Base-by-base conservation (phyloP, 2,329 filamentous ascomycete species). In the Hymenoscyphus repandus region DNA sequence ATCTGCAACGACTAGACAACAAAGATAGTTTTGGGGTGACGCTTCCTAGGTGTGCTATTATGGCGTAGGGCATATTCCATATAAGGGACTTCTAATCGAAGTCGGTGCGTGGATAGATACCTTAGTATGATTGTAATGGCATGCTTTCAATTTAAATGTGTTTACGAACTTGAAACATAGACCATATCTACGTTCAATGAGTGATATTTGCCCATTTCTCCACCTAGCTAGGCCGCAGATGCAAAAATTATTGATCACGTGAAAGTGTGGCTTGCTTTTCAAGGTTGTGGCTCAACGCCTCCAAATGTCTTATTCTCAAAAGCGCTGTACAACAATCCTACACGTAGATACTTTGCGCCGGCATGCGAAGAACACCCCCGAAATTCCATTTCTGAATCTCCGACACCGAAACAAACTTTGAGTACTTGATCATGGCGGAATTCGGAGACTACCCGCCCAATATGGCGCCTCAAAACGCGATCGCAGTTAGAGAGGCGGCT, bases 361-460 rank as follows among this genome's bases (percentile, higher is more conserved):
- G 22, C 22, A 27, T 27, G 22, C 22, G 22, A 27, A 27, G 22
- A 27, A 27, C 4, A 27, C 22, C 22, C 7, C 22, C 22, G 22
- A 4, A 11, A 13, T 13, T 10, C 10, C 3, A 37, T 10, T 37
- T 11, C 34, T 5, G 34, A 37, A 37, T 37, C 34, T 37, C 34
- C 10, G n/a, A 6, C 4, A 7, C 38, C n/a, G n/a, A 17, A 5
- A 15, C 18, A 15, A 6, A 40, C 6, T 5, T n/a, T 7, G 38
- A 18, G 10, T 5, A 22, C 36, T 13, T 20, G 57, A 72, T 52
- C 3, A 85, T 85, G 82, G 73, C 79, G 36, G 74, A 79, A 60
- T 81, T 85, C 58, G 74, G 74, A 57, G 78, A 82, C 46, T 85
- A 84, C 58, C 80, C 82, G 68, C 79, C 82, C 13, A 83, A 85